Percentiles rank a stretch among this genome's conserved stretches.
Evolutionary conservation across 2,329 filamentous ascomycete genomes (phyloP).

Genomic region (Furcasterigmium sp.): DNA sequence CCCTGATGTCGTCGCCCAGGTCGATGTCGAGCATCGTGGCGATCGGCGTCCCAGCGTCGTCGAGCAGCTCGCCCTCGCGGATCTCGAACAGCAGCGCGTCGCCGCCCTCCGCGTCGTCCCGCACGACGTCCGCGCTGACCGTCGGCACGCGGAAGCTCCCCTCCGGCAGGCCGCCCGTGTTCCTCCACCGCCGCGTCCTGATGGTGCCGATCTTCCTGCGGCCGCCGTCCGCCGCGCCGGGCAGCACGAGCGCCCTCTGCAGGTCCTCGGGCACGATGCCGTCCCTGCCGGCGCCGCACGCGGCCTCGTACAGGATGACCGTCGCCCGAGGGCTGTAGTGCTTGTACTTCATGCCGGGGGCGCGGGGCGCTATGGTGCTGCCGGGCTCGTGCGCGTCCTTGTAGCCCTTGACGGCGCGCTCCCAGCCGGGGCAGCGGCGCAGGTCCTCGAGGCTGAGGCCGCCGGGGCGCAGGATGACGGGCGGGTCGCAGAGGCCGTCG

Average conservation of each 20-base stretch:
- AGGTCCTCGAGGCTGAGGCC: slow-evolving; percentile 81
- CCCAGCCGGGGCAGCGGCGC: slow-evolving; percentile 72
- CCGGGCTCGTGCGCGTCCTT: slow-evolving; percentile 67
- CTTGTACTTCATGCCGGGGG: slow-evolving; percentile 98
- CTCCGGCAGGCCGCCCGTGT: slow-evolving; percentile 32
- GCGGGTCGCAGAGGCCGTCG: slow-evolving; percentile 78
- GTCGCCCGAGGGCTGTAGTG: slow-evolving; percentile 91
- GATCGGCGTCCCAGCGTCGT: slow-evolving; percentile 22
- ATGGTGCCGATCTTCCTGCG: slow-evolving; percentile 43
- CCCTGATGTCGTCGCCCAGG: slow-evolving; percentile 64
- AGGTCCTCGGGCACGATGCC: slow-evolving; percentile 32
- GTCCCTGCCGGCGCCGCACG: slow-evolving; percentile 23
- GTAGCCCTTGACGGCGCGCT: slow-evolving; percentile 71
- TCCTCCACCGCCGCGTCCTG: slow-evolving; percentile 49
- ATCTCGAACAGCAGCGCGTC: slow-evolving; percentile 32
- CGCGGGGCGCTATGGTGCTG: slow-evolving; percentile 60
- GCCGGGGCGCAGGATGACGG: slow-evolving; percentile 78
- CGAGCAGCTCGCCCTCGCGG: slow-evolving; percentile 31
- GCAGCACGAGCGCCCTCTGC: slow-evolving; percentile 13
- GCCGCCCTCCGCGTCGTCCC: slow-evolving; percentile 12
- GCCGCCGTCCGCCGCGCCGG: slow-evolving; percentile 8
- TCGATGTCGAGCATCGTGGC: slow-evolving; percentile 61
- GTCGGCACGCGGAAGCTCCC: slow-evolving; percentile 14
- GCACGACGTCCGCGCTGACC: slow-evolving; percentile 17
- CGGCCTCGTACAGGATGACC: slow-evolving; percentile 74